Evolutionary conservation across 2,329 filamentous ascomycete species (phyloP), one percentile per base, ranked within the genome.

Genomic region (Apiospora aurea): DNA sequence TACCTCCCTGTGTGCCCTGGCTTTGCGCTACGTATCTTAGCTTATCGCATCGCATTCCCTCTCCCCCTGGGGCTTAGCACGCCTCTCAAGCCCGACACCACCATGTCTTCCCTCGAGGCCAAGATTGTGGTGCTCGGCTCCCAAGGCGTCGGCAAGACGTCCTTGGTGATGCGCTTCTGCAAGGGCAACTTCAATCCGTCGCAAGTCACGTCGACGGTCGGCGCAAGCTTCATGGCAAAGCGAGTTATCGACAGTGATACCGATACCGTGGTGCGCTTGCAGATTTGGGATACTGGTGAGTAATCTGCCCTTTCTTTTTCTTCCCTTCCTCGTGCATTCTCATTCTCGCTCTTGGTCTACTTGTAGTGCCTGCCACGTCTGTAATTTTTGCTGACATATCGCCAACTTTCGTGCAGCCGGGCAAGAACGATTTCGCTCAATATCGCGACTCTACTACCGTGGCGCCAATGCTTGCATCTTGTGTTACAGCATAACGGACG

Each of bases 401-500:
- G 26, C 26, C 26, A 11, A 34, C 47, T 38, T 47, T 51, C 29
- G 21, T 34, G 71, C 80, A 86, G 91, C 96, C 72, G 96, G 96
- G 73, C 96, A 99, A 80, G 96, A 99, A 85, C 91, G 96, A 71
- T 99, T 98, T 82, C 91, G 96, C 77, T 95, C 93, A 74, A 98
- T 99, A 79, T 97, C 94, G 13, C 92, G 95, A 71, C 90, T 99
- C 70, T 98, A 98, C 86, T 99, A 99, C 84, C 93, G 96, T 79
- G 95, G 95, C 80, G 96, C 96, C 74, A 96, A 97, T 80, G 95
- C 95, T 72, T 96, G 94, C 78, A 94, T 98, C 73, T 89, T 98
- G 67, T 97, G 95, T 87, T 98, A 98, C 85, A 94, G 94, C 85
- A 97, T 98, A 81, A 97, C 95, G 73, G 93, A 95, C 81, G 91